Conservation (phyloP, 2,329 filamentous ascomycete genomes). For the Endoconidiophora polonica region DNA sequence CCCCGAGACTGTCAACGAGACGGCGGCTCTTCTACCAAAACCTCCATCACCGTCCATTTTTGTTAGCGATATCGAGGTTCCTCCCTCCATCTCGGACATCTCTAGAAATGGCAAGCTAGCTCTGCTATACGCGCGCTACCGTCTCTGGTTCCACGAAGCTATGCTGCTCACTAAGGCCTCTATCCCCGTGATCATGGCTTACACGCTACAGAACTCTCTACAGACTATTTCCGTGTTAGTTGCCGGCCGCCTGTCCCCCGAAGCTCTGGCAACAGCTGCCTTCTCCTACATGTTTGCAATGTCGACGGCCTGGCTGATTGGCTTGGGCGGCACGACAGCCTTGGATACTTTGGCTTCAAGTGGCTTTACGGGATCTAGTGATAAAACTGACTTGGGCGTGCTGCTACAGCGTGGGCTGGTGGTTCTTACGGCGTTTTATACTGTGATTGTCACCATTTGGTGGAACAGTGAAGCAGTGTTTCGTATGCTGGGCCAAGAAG, state of each 20-base stretch:
- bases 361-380: conserved; percentile 63
- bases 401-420: conserved; percentile 62
- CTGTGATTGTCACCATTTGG: conserved; percentile 59
- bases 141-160: conserved; percentile 38
- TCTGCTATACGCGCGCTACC: not conserved
- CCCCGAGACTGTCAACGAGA: too few relatives aligned
- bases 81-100: too few relatives aligned
- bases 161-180: conserved; percentile 52
- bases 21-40: too few relatives aligned
- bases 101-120: not conserved
- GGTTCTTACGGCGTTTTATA: conserved; percentile 55
- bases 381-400: conserved; percentile 63
- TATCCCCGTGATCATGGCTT: conserved; percentile 65
- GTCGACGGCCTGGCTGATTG: conserved; percentile 76
- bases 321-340: conserved; percentile 69
- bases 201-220: conserved; percentile 70
- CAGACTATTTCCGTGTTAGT: conserved; percentile 72
- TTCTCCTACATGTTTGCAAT: conserved; percentile 93
- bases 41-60: too few relatives aligned
- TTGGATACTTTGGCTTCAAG: conserved; percentile 73
- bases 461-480: conserved; percentile 59
- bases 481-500: conserved; percentile 56
- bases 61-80: too few relatives aligned
- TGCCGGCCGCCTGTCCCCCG: conserved; percentile 61
- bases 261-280: conserved; percentile 64